Evolutionary conservation across 352 stramenopile species (phyloP), one percentile per base, ranked within the genome.

Genomic region (Pythium coloratum): DNA sequence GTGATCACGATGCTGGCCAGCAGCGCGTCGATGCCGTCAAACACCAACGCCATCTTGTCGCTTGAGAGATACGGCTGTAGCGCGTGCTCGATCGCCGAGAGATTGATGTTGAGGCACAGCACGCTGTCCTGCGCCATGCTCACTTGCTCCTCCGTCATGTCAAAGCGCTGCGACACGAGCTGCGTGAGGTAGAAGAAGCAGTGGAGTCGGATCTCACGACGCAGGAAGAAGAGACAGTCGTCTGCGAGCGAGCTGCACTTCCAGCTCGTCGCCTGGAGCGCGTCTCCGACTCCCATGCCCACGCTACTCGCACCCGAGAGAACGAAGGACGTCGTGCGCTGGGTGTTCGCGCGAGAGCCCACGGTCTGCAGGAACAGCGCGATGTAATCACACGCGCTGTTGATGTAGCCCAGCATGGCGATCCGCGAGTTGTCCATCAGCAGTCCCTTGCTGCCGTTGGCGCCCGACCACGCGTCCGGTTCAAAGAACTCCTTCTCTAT

Each of bases 161-260:
- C 82, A 51, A 84, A 91, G 6, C 80, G 81, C 54, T 89, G 81
- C 2, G 78, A 88, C 6, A 80, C 69, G 50, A 93, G 75, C 51
- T 93, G 84, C n/a, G 80, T 92, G 57, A 93, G 72, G 42, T 86
- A 93, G 56, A 81, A 92, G 61, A 88, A 90, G 59, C 81, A 90
- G 38, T 92, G 84, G 46, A 95, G 64, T 2, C 84, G 81, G 30
- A 91, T 76, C 46, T 95, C 86, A 5, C 84, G 86, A 32, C 86
- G 81, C 46, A 95, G 32, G 55, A 93, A 93, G 26, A 95, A 76
- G 30, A 95, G 76, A 49, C 83, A 92, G 54, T 91, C 84, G 46
- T 91, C 86, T 9, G 83, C 86, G 47, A 93, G 71, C 14, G 81
- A 77, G 38, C 82, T 92, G 62, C 86, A 93, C 36, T 84, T 77